Evolutionary conservation across 2,329 filamentous ascomycete genomes (phyloP).

Genomic region (Rhinocladiella similis): DNA sequence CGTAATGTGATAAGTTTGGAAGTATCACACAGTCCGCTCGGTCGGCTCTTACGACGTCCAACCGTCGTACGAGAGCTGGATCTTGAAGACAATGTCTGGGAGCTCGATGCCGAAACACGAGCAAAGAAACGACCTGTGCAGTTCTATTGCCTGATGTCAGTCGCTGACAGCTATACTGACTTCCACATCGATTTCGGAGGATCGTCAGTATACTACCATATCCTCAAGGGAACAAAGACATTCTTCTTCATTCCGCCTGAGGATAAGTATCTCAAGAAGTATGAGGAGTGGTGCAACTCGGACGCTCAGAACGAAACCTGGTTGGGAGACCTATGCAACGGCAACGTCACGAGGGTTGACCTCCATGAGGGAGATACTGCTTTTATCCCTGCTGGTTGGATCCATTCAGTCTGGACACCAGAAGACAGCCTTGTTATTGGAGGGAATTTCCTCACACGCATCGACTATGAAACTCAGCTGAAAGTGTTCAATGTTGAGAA

Average conservation of each 20-base stretch:
- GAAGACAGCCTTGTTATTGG: constrained; percentile 69
- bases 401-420: constrained; percentile 70
- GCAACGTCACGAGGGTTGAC: constrained; percentile 67
- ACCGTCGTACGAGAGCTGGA: constrained; percentile 65
- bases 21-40: constrained; percentile 64
- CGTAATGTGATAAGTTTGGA: constrained; percentile 70
- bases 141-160: constrained; percentile 70
- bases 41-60: constrained; percentile 62
- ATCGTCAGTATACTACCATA: constrained; percentile 70
- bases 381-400: constrained; percentile 71
- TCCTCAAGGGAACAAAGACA: constrained; percentile 67
- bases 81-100: constrained; percentile 54
- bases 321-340: constrained; percentile 60
- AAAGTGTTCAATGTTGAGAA: constrained; percentile 67
- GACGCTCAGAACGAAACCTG: constrained; percentile 67
- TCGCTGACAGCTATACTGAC: constrained; percentile 69
- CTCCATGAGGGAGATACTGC: constrained; percentile 68
- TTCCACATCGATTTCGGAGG: constrained; percentile 73
- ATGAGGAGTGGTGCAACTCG: constrained; percentile 70
- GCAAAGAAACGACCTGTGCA: constrained; percentile 64
- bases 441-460: constrained; percentile 67
- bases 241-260: constrained; percentile 72
- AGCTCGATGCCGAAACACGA: constrained; percentile 49
- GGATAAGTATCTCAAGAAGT: constrained; percentile 67
- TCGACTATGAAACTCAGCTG: constrained; percentile 68